These are phyloP conservation scores for Arabidopsis lyrata DNA, from an alignment of 441 rosid genomes.

Conservation along the genomic window DNA sequence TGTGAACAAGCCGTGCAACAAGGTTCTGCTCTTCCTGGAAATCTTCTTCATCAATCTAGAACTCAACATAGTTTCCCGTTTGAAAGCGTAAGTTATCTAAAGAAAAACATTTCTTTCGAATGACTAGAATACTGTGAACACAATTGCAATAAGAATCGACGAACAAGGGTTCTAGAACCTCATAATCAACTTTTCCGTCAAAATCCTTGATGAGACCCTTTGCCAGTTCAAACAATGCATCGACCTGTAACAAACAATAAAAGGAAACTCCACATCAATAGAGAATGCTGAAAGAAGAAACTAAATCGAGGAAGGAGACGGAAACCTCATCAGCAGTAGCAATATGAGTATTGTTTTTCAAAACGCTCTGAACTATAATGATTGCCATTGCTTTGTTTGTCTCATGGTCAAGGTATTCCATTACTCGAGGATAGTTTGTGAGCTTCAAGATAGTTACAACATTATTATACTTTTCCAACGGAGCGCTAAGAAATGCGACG, in stretches of 20 bases:
- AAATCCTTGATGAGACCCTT: constrained; percentile 90
- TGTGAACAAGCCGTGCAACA: constrained; percentile 89
- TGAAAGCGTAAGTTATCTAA: constrained; percentile 9
- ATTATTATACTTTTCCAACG: constrained; percentile 92
- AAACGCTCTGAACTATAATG: constrained; percentile 84
- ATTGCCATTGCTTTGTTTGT: constrained; percentile 91
- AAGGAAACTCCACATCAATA: constrained; percentile 32
- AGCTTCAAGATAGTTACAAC: constrained; percentile 89
- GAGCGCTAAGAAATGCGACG: constrained; percentile 92
- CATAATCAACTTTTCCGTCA: constrained; percentile 60
- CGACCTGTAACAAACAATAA: constrained; percentile 59
- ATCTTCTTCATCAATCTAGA: constrained; percentile 92
- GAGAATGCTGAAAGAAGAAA: constrained; percentile 34
- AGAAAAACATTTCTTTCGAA: constrained; percentile 11
- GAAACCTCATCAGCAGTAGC: constrained; percentile 77
- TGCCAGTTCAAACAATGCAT: constrained; percentile 82
- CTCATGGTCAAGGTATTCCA: constrained; percentile 89
- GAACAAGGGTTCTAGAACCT: constrained; percentile 53
- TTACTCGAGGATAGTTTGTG: constrained; percentile 78
- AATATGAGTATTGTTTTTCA: constrained; percentile 84
- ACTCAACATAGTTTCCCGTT: constrained; percentile 2
- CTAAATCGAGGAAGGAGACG: constrained; percentile 11
- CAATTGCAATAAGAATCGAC: constrained; percentile 17
- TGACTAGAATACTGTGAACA: constrained; percentile 21
- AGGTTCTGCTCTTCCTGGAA: constrained; percentile 96